Evolutionary conservation across 768 basidiomycete genomes (phyloP), one percentile per base, ranked within the genome.

Genomic region (Artomyces pyxidatus): DNA sequence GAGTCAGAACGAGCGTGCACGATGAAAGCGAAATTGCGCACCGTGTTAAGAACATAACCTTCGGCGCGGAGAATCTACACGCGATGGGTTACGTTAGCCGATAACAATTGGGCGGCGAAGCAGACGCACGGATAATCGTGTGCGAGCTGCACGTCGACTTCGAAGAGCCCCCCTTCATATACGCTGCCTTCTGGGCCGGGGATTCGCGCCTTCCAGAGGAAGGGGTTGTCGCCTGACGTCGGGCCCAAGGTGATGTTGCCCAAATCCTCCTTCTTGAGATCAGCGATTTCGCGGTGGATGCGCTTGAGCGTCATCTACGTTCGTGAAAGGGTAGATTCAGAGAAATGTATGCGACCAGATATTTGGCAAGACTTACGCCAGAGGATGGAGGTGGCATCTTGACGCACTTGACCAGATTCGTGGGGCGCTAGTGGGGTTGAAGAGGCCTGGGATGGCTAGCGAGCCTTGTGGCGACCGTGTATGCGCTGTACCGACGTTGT

Each of bases 171-270:
- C 0, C 85, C 84, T 59, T 90, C 88, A 56, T 91, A 92, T 0
- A 83, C 74, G 51, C 86, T 88, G 16, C 85, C 88, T 57, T 85
- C 77, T 1, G 89, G 89, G 0, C 89, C 89, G 7, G 88, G 88
- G 47, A 92, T 80, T 37, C 77, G 74, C 6, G 82, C 89, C 47
- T 71, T 77, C 89, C 89, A 92, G 23, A 76, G 58, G 61, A 82
- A 84, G 47, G 90, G 65, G 57, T 78, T 77, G 53, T 81, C 76
- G 43, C 76, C 78, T 12, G 74, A 62, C n/a, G 42, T 68, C 4
- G 89, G 89, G 26, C 72, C 70, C 17, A 92, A 76, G 0, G 72
- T 74, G 53, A 91, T 90, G 23, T 68, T 57, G 6, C 88, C 89
- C 29, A 89, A 68, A 63, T 92, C 88, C 62, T 91, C 88, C 63